These are phyloP conservation scores for Ceratocystis lukuohia DNA, from an alignment of 2,329 filamentous ascomycete genomes.

Conservation along the genomic window DNA sequence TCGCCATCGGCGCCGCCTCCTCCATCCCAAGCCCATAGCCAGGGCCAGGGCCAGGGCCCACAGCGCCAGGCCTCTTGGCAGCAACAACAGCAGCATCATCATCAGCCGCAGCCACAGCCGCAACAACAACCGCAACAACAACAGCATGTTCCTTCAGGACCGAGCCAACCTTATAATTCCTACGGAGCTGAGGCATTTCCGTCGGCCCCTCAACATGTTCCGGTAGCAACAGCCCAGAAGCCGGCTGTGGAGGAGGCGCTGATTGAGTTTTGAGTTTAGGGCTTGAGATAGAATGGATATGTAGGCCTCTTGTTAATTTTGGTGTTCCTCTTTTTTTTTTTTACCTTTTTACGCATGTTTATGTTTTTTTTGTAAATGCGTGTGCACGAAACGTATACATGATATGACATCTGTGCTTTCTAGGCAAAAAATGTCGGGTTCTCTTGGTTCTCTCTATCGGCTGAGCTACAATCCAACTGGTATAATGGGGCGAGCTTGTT, in stretches of 20 bases:
- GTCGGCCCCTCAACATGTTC: constrained; percentile 48
- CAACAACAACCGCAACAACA: constrained; percentile 24
- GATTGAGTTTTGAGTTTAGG: constrained; percentile 42
- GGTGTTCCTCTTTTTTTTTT: neutral
- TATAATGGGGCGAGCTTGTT: no score
- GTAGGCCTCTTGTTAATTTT: neutral
- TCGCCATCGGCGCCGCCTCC: neutral
- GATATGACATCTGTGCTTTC: no score
- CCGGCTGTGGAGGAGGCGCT: constrained; percentile 59
- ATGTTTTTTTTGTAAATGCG: no score
- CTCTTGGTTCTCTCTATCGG: no score
- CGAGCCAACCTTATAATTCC: constrained; percentile 24
- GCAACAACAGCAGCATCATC: constrained; percentile 23
- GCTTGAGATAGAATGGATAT: neutral
- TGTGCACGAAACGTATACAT: no score
- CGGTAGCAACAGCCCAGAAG: constrained; percentile 30
- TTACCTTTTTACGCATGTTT: neutral
- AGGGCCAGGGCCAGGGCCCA: constrained; percentile 23
- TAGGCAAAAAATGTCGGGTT: no score
- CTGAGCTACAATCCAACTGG: no score
- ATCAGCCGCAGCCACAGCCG: constrained; percentile 22
- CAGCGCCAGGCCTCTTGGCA: constrained; percentile 23
- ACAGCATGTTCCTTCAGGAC: constrained; percentile 22
- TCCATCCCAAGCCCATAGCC: constrained; percentile 15
- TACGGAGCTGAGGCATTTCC: constrained; percentile 53